These are phyloP conservation scores for Geotrichum carabidarum DNA, from an alignment of 1,139 yeast species.

Conservation along the genomic window DNA sequence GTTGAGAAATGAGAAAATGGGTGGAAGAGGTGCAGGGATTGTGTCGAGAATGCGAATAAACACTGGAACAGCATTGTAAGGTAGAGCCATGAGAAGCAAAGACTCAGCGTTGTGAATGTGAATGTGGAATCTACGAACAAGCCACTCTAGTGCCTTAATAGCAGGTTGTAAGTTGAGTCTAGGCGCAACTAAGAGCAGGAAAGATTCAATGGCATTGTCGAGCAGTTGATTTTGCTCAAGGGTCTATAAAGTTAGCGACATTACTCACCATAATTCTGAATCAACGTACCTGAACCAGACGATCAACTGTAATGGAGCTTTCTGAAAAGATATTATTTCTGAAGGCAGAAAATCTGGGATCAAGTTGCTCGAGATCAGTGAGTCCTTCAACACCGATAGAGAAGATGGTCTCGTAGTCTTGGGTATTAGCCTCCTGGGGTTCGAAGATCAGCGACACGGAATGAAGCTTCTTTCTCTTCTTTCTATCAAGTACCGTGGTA, in stretches of 20 bases:
- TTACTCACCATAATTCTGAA: constrained; percentile 9
- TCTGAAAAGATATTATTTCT: constrained; percentile 72
- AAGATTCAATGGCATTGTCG: constrained; percentile 68
- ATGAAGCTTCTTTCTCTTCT: constrained; percentile 78
- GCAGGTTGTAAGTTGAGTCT: constrained; percentile 71
- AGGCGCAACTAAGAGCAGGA: constrained; percentile 69
- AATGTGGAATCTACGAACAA: constrained; percentile 83
- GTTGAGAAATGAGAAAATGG: constrained; percentile 64
- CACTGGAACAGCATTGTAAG: constrained; percentile 67
- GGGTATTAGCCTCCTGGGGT: constrained; percentile 82
- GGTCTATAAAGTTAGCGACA: constrained; percentile 35
- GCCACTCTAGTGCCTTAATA: constrained; percentile 86
- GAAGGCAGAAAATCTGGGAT: constrained; percentile 68
- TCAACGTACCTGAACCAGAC: constrained; percentile 56
- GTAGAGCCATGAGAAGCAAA: constrained; percentile 64
- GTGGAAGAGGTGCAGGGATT: constrained; percentile 59
- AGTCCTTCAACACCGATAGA: constrained; percentile 71
- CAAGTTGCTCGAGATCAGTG: constrained; percentile 63
- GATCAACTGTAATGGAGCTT: constrained; percentile 69
- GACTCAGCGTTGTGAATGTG: constrained; percentile 75
- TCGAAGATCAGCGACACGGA: constrained; percentile 84
- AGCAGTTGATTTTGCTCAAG: constrained; percentile 70
- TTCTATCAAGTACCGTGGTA: constrained; percentile 79
- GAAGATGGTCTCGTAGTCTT: constrained; percentile 81
- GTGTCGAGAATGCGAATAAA: constrained; percentile 72